Base-by-base conservation (phyloP, 1,139 yeast species). In the Taiozyma onychis region DNA sequence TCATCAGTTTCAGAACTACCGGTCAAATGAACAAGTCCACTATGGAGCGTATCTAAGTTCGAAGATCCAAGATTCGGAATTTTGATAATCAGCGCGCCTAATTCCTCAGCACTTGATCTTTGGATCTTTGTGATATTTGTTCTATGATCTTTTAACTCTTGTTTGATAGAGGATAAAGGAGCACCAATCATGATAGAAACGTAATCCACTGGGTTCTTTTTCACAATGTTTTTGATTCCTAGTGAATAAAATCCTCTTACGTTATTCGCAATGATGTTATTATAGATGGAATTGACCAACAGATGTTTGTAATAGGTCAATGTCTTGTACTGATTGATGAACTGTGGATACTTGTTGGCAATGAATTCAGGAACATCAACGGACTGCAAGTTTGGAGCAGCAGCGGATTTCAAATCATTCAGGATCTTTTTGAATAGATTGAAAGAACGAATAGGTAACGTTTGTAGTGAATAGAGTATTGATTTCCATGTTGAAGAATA, bases 61-160 rank as follows among this genome's bases (percentile, higher is more conserved):
- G 50, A 26, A 7, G 45, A 43, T 24, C 48, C 47, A 11, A 53
- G 43, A 22, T 56, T 46, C 18, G 76, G 74, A 8, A 69, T 43
- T 16, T 64, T 66, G 4, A 57, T 54, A 3, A 73, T 55, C 30
- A 74, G 49, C 10, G 59, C 58, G 0, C 77, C 77, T n/a, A 74
- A 51, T 37, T 60, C 62, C 34, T 58, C 56, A 1, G 74, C 68
- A 51, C 69, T 69, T 8, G 49, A 46, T 2, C 54, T 53, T 44
- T 67, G 66, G 13, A 67, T 51, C 1, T 52, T 16, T 4, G 53
- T 43, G 13, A 72, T 53, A 0, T 48, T 44, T 2, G 54, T 54
- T 42, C 63, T 65, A 44, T 65, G 69, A 0, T 43, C 21, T 8
- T 61, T 58, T 14, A 72, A 46, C 43, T 69, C 68, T 28, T 62